Conservation (phyloP, 2,329 filamentous ascomycete species). For the Fusarium odoratissimum region DNA sequence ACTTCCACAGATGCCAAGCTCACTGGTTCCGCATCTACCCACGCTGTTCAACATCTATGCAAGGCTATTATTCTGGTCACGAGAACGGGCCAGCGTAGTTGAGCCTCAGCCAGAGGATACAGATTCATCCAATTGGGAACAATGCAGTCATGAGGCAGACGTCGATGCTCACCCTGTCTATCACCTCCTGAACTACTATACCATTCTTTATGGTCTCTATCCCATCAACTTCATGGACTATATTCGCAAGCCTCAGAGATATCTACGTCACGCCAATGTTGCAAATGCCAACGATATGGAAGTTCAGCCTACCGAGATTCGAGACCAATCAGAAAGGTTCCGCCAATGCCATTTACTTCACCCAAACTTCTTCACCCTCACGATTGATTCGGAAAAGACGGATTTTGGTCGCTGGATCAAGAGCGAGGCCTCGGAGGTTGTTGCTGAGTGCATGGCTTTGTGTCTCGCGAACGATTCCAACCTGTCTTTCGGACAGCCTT, state of each 20-base stretch:
- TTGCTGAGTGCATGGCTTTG: constrained; percentile 82
- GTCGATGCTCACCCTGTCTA: constrained; percentile 71
- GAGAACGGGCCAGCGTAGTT: constrained; percentile 57
- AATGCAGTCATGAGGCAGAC: constrained; percentile 69
- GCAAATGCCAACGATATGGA: constrained; percentile 79
- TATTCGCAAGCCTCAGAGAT: constrained; percentile 83
- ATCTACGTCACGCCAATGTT: constrained; percentile 78
- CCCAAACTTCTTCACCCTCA: constrained; percentile 85
- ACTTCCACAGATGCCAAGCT: constrained; percentile 81
- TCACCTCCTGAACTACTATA: constrained; percentile 80
- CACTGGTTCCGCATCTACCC: constrained; percentile 74
- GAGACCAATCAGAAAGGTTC: constrained; percentile 79
- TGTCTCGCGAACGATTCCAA: constrained; percentile 53
- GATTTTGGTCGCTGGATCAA: constrained; percentile 83
- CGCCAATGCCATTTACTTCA: constrained; percentile 79
- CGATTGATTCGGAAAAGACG: constrained; percentile 81
- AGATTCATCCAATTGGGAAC: constrained; percentile 68
- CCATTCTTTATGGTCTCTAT: constrained; percentile 84
- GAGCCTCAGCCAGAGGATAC: constrained; percentile 54
- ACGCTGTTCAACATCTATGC: constrained; percentile 85
- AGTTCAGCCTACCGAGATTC: constrained; percentile 81
- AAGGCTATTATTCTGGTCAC: constrained; percentile 82
- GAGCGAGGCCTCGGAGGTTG: constrained; percentile 81
- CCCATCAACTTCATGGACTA: constrained; percentile 90
- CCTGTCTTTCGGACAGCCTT: constrained; percentile 39